phyloP scores from a whole-genome alignment of 208 protist genomes.

The Trichomonas tenax region DNA sequence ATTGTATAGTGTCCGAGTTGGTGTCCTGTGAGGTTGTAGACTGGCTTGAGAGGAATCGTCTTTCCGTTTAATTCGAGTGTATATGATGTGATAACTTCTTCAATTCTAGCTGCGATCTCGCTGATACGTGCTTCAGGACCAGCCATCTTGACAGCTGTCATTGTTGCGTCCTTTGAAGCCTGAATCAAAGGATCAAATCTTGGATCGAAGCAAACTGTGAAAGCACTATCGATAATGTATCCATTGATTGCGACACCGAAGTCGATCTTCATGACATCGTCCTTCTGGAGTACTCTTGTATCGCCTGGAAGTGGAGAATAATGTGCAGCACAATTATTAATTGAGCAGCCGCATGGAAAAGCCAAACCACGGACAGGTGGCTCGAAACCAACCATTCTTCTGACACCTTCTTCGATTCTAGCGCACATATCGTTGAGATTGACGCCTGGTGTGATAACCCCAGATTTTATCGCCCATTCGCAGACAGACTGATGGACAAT shows the following conservation, averaged over 20 bases:
- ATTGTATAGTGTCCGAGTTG: conserved; percentile 84
- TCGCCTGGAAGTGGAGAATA: conserved; percentile 49
- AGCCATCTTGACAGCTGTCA: conserved; percentile 70
- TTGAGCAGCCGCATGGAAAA: conserved; percentile 50
- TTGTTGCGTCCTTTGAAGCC: conserved; percentile 83
- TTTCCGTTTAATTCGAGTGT: conserved; percentile 16
- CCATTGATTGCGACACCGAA: conserved; percentile 52
- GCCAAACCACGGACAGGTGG: conserved; percentile 31
- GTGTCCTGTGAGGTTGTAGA: conserved; percentile 97
- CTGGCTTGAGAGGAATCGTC: conserved; percentile 52
- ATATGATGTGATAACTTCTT: conserved; percentile 45
- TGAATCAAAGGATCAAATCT: conserved; percentile 76
- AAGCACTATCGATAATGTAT: conserved; percentile 48
- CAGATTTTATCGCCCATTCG: not conserved
- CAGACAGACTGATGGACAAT: not conserved
- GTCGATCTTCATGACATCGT: conserved; percentile 50
- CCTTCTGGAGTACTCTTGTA: conserved; percentile 38
- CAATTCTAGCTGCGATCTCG: conserved; percentile 44
- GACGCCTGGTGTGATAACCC: not conserved
- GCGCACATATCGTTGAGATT: not conserved
- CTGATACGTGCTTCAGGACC: conserved; percentile 45
- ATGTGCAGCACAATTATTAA: conserved; percentile 51
- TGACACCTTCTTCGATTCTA: not conserved
- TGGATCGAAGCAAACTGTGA: conserved; percentile 73
- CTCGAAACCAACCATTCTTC: not conserved